Conservation (phyloP, 306 rosid species). For the Leucaena leucocephala region DNA sequence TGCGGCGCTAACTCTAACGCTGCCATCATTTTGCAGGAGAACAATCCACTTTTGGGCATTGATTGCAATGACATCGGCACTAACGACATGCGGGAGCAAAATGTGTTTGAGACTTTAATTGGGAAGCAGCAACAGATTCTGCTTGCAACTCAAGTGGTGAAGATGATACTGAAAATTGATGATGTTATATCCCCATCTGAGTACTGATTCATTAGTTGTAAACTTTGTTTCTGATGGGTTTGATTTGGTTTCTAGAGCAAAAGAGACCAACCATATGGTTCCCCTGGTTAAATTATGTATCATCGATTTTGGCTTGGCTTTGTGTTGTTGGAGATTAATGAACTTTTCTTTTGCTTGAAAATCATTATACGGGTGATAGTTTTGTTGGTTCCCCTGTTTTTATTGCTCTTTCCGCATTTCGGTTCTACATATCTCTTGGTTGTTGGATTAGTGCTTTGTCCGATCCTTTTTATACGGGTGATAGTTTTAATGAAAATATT, state of each 20-base stretch:
- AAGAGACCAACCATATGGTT: slow-evolving; percentile 28
- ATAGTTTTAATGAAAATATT: too few relatives aligned
- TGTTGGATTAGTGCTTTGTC: neutral
- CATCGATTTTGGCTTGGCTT: slow-evolving; percentile 47
- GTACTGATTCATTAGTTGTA: slow-evolving; percentile 38
- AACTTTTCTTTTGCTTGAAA: slow-evolving; percentile 13
- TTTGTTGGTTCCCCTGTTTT: too few relatives aligned
- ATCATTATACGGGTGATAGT: too few relatives aligned
- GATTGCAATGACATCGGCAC: slow-evolving; percentile 96
- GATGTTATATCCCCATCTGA: slow-evolving; percentile 87
- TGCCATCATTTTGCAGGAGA: slow-evolving; percentile 60
- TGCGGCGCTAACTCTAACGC: slow-evolving; percentile 12
- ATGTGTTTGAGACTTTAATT: slow-evolving; percentile 85
- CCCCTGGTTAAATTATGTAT: slow-evolving; percentile 31
- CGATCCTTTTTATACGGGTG: neutral
- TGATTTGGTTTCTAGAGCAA: slow-evolving; percentile 33
- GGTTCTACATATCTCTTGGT: too few relatives aligned
- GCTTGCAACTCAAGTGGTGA: slow-evolving; percentile 95
- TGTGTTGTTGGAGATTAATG: slow-evolving; percentile 34
- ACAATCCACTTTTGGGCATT: slow-evolving; percentile 72
- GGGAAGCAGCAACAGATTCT: slow-evolving; percentile 97
- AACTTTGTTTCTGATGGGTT: slow-evolving; percentile 29
- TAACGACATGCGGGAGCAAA: slow-evolving; percentile 89
- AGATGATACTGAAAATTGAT: slow-evolving; percentile 95
- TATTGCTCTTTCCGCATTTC: neutral